Percentiles rank a stretch among this genome's conserved stretches.
Evolutionary conservation across 495 filamentous ascomycete species (phyloP).

Genomic region (Xylaria bambusicola): DNA sequence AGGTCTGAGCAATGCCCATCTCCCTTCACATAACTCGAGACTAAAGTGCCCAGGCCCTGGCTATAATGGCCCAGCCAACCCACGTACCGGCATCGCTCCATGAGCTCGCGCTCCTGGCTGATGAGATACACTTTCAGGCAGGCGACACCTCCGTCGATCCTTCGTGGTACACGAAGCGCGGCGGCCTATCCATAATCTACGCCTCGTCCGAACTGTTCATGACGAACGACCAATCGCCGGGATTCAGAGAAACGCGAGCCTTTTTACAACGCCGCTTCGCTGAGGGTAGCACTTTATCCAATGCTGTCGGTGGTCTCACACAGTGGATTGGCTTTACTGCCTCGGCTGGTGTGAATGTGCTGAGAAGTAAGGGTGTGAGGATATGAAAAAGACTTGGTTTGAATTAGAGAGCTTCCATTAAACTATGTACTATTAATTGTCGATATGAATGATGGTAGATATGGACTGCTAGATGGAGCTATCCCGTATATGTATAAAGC

Average conservation of each 20-base stretch:
- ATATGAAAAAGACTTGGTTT: too few species aligned
- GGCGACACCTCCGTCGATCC: conserved; percentile 80
- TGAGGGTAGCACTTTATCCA: conserved; percentile 62
- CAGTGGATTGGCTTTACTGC: conserved; percentile 81
- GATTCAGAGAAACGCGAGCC: conserved; percentile 69
- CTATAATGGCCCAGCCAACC: conserved; percentile 77
- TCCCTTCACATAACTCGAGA: not conserved
- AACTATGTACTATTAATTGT: too few species aligned
- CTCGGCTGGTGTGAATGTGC: conserved; percentile 59
- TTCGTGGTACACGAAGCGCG: conserved; percentile 89
- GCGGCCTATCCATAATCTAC: conserved; percentile 76
- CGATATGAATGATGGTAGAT: too few species aligned
- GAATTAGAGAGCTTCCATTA: too few species aligned
- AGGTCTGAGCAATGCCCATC: conserved; percentile 54
- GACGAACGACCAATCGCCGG: conserved; percentile 75
- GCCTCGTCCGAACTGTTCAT: conserved; percentile 87
- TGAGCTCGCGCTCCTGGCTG: conserved; percentile 77
- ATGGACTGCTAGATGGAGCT: too few species aligned
- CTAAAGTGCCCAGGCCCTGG: conserved; percentile 66
- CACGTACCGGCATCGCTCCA: conserved; percentile 75
- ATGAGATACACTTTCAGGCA: conserved; percentile 85
- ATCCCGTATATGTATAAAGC: not conserved
- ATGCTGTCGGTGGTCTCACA: conserved; percentile 59
- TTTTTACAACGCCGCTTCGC: conserved; percentile 78
- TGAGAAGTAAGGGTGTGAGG: conserved; percentile 65